Percentiles rank a stretch among this genome's conserved stretches.
Conservation (phyloP, 2,329 filamentous ascomycete genomes). For the Pseudogymnoascus sp. region DNA sequence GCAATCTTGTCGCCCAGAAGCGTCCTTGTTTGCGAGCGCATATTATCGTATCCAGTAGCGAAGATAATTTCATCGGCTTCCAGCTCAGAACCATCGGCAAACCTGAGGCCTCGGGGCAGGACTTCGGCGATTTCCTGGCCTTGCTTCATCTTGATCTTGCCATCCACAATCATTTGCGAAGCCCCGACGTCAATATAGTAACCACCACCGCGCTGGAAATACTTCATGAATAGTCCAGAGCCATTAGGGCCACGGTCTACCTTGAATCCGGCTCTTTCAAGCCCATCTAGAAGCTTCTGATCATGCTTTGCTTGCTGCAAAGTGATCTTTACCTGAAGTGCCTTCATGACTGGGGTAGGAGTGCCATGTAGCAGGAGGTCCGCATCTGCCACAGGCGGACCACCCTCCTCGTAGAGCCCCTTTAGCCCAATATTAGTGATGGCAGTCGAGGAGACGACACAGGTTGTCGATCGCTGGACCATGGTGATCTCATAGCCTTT, state of each 20-base stretch:
- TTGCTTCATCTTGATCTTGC: constrained; percentile 47
- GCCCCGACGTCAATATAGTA: constrained; percentile 53
- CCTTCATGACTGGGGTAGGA: constrained; percentile 54
- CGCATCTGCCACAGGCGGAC: constrained; percentile 57
- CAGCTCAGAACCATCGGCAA: constrained; percentile 40
- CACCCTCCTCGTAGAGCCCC: constrained; percentile 32
- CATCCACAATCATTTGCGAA: constrained; percentile 43
- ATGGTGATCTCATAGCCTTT: constrained; percentile 63
- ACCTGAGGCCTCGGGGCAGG: constrained; percentile 29
- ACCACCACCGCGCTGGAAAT: constrained; percentile 52
- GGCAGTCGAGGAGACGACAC: constrained; percentile 50
- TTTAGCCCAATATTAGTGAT: constrained; percentile 38
- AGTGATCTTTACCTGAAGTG: constrained; percentile 43
- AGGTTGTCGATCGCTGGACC: constrained; percentile 60
- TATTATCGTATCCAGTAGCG: constrained; percentile 45
- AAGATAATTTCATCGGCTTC: constrained; percentile 47
- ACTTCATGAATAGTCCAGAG: constrained; percentile 50
- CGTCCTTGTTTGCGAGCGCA: constrained; percentile 42
- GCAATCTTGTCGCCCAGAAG: constrained; percentile 45
- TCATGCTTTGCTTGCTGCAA: constrained; percentile 32
- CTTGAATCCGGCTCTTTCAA: constrained; percentile 50
- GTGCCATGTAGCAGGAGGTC: constrained; percentile 54
- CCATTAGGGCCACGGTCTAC: constrained; percentile 49
- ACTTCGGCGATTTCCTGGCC: constrained; percentile 40
- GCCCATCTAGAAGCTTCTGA: constrained; percentile 37